Percentiles rank a stretch among this genome's conserved stretches.
phyloP scores from a whole-genome alignment of 2,329 filamentous ascomycete species.

The Botrytis deweyae region DNA sequence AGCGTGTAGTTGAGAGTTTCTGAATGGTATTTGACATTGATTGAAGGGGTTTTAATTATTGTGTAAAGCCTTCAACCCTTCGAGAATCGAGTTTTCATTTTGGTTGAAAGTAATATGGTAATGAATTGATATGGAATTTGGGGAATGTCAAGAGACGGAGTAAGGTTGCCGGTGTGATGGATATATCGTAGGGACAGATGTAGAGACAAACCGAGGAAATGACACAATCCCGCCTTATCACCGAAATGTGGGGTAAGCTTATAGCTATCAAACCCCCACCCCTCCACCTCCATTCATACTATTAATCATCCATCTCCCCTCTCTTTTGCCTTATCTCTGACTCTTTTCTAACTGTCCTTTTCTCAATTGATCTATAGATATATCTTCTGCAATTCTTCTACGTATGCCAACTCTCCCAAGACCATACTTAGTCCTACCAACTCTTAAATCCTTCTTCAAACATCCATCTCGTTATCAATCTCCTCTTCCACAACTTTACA shows the following conservation, averaged over 20 bases:
- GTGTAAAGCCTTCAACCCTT: too few relatives aligned
- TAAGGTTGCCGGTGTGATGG: neutral
- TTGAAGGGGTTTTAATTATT: neutral
- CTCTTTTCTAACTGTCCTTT: neutral
- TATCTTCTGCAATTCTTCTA: neutral
- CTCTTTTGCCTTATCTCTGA: neutral
- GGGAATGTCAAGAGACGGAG: neutral
- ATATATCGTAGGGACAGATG: neutral
- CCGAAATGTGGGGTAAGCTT: conserved; percentile 20
- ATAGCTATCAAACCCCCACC: conserved; percentile 16
- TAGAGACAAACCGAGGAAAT: neutral
- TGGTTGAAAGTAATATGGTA: too few relatives aligned
- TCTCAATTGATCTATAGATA: neutral
- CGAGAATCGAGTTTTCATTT: too few relatives aligned
- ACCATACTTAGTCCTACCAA: neutral
- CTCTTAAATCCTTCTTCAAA: conserved; percentile 6
- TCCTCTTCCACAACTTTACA: neutral
- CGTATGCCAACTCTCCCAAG: conserved; percentile 7
- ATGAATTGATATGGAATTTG: neutral
- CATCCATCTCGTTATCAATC: neutral
- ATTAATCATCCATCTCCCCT: neutral
- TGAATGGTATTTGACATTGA: neutral
- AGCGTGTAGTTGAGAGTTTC: neutral
- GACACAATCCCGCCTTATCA: conserved; percentile 17
- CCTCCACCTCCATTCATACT: neutral